Conservation (phyloP, 1,284 basidiomycete genomes). For the Agaricales sp. region DNA sequence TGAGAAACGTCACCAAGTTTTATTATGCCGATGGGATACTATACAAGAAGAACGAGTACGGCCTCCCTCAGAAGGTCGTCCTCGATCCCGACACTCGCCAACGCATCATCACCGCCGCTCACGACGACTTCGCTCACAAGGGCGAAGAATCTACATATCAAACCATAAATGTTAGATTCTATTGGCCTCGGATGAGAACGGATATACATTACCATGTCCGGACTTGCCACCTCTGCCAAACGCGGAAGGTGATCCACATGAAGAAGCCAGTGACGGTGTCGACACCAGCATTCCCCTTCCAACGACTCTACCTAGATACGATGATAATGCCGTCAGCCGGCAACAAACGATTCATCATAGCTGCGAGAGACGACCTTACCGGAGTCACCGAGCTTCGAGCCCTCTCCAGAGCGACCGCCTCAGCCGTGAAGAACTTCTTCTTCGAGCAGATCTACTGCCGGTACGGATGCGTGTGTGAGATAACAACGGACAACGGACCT, state of each 20-base stretch:
- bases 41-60: no score
- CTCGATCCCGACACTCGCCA: no score
- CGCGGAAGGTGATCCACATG: conserved; percentile 3
- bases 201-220: conserved; percentile 11
- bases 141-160: conserved; percentile 14
- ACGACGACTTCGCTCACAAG: conserved; percentile 18
- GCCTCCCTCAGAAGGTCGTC: no score
- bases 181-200: conserved; percentile 13
- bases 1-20: no score
- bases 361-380: no score
- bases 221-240: no score
- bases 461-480: conserved; percentile 13
- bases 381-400: no score
- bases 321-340: conserved; percentile 13
- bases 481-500: conserved; percentile 10
- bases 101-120: conserved; percentile 15
- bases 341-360: conserved; percentile 12
- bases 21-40: no score
- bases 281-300: conserved; percentile 9
- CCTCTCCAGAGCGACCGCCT: conserved; percentile 13
- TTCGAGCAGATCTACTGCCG: no score
- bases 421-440: conserved; percentile 12
- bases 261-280: conserved; percentile 9
- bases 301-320: conserved; percentile 10
- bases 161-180: conserved; percentile 12